These are phyloP conservation scores for Leccinum sublutescens DNA, from an alignment of 768 basidiomycete species.

Conservation along the genomic window DNA sequence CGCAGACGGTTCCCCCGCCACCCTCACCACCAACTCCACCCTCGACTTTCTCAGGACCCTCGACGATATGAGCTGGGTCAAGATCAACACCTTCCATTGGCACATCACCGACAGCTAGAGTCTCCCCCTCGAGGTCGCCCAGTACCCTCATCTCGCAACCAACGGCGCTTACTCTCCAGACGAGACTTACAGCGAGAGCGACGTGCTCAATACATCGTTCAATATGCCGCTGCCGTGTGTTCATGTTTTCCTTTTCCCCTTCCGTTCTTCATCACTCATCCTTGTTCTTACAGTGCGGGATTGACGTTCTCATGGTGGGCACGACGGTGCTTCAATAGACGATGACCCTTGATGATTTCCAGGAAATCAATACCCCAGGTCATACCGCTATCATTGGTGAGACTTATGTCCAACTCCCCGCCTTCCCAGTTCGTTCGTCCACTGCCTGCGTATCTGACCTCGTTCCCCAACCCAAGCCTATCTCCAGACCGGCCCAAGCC, in stretches of 20 bases:
- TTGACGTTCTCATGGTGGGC: constrained; percentile 60
- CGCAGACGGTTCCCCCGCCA: constrained; percentile 34
- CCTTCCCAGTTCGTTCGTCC: no score
- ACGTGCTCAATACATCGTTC: constrained; percentile 56
- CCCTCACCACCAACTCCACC: constrained; percentile 42
- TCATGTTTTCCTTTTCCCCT: background rate
- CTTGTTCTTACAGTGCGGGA: constrained; percentile 49
- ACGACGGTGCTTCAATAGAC: background rate
- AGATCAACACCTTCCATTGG: constrained; percentile 78
- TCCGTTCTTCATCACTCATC: background rate
- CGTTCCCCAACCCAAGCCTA: no score
- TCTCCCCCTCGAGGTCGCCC: constrained; percentile 70
- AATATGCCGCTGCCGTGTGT: constrained; percentile 70
- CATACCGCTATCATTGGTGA: constrained; percentile 67
- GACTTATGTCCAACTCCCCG: constrained; percentile 37
- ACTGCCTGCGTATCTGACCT: no score
- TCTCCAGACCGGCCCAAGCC: no score
- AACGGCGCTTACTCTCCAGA: constrained; percentile 66
- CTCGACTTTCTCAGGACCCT: constrained; percentile 47
- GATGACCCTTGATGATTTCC: background rate
- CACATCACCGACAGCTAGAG: constrained; percentile 81
- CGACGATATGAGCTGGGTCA: constrained; percentile 53
- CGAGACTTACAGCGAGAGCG: constrained; percentile 50
- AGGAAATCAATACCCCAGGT: constrained; percentile 85
- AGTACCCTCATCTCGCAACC: constrained; percentile 55